Evolutionary conservation across 1,139 yeast species (phyloP), one percentile per base, ranked within the genome.

Genomic region (Suhomyces anneliseae): DNA sequence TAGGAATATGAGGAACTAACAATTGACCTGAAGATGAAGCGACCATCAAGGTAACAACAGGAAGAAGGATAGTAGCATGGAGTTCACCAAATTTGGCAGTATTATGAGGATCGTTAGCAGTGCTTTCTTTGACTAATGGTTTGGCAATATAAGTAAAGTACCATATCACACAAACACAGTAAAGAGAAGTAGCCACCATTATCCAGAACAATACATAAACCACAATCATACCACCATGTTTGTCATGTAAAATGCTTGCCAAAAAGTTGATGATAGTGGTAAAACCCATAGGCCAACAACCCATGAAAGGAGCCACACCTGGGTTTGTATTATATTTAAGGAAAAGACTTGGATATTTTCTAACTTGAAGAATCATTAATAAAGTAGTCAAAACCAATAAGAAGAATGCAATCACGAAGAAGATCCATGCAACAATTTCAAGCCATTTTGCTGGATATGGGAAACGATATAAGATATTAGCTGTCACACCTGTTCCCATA

Each of bases 401-500:
- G 7, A 76, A 50, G 32, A 82, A 64, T 11, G 87, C 79, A 10
- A 82, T 55, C 6, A 76, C 84, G 56, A 74, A 72, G 72, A 84
- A 72, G 9, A 85, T 75, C 46, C 79, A 70, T 2, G 87, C 85
- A 45, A 83, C 71, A 2, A 79, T 64, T 39, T 71, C 57, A 29
- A 88, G 70, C 95, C 95, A 82, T 40, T 66, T 62, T 0, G 83
- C 76, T 1, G 73, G 75, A 59, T 81, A 87, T 0, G 96, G 90
- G 61, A 85, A 89, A 32, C 69, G 62, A 64, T 82, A 78, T 43
- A 89, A 68, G 8, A 87, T 69, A 36, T 78, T 64, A 5, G 87
- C 70, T 1, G 88, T 70, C 39, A 89, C 87, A 2, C 96, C 96
- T 1, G 86, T 79, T 3, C 95, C 97, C 96, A 90, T 90, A n/a